A percentile compares a stretch with the other conserved stretches of the same genome.
phyloP scores from a whole-genome alignment of 148 eudicot genomes.

The Vaccinium myrtillus region DNA sequence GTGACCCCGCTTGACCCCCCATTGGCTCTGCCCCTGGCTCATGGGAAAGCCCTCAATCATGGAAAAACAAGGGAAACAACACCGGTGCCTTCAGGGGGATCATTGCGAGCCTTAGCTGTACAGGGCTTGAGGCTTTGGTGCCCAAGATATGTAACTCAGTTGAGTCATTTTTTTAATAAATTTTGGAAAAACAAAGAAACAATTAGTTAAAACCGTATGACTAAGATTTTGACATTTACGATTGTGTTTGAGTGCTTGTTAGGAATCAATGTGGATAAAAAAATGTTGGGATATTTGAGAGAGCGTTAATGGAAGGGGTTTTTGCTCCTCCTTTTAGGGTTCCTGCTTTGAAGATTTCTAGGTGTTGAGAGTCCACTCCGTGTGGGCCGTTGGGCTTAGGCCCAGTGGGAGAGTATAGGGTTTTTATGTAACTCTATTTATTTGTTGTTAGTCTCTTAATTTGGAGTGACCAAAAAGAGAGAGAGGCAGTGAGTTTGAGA shows the following conservation, averaged over 20 bases:
- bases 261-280: slow-evolving; percentile 52
- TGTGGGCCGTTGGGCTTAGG: no score
- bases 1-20: no score
- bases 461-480: no score
- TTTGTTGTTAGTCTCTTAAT: no score
- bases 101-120: slow-evolving; percentile 37
- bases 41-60: slow-evolving; percentile 76
- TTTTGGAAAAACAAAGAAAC: slow-evolving; percentile 34
- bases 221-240: slow-evolving; percentile 51
- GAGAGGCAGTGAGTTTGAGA: no score
- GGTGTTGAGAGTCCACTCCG: no score
- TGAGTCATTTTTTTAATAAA: slow-evolving; percentile 33
- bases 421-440: no score
- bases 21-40: slow-evolving; percentile 11
- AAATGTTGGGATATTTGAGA: slow-evolving; percentile 54
- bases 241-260: slow-evolving; percentile 66
- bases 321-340: slow-evolving; percentile 49
- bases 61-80: slow-evolving; percentile 72
- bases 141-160: slow-evolving; percentile 51
- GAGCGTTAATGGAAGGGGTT: slow-evolving; percentile 61
- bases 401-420: no score
- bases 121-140: slow-evolving; percentile 46
- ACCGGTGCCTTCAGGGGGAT: slow-evolving; percentile 52
- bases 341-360: slow-evolving; percentile 67
- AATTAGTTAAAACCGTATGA: slow-evolving; percentile 34